These are phyloP conservation scores for Pichia sp. DNA, from an alignment of 1,139 yeast genomes.

Conservation along the genomic window DNA sequence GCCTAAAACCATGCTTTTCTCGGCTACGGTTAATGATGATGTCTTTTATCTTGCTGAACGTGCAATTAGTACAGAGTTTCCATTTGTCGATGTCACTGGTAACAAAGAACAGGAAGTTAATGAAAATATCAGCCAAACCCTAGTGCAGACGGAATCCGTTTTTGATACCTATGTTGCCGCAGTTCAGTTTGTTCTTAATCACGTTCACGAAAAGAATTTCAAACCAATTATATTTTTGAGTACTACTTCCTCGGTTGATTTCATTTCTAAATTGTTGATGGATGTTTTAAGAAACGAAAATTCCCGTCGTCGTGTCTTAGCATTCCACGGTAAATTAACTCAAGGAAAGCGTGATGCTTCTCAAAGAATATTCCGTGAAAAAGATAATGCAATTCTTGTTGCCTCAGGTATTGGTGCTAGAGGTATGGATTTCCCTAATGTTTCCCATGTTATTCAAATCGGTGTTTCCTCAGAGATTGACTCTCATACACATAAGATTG, in stretches of 20 bases:
- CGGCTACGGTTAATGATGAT: conserved; percentile 77
- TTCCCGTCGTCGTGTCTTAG: conserved; percentile 29
- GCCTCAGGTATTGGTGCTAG: conserved; percentile 95
- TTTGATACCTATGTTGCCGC: conserved; percentile 53
- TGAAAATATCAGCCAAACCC: conserved; percentile 68
- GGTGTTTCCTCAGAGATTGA: conserved; percentile 71
- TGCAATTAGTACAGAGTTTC: conserved; percentile 61
- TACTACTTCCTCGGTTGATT: conserved; percentile 66
- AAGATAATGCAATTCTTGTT: conserved; percentile 55
- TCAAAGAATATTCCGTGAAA: conserved; percentile 51
- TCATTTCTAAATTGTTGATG: conserved; percentile 37
- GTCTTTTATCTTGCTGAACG: conserved; percentile 63
- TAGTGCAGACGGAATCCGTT: conserved; percentile 46
- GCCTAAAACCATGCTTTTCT: conserved; percentile 66
- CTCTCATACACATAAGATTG: conserved; percentile 89
- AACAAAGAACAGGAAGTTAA: conserved; percentile 58
- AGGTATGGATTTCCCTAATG: conserved; percentile 91
- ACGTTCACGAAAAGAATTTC: conserved; percentile 38
- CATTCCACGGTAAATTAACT: conserved; percentile 65
- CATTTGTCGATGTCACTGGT: conserved; percentile 72
- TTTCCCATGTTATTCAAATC: conserved; percentile 75
- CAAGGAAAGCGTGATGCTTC: conserved; percentile 61
- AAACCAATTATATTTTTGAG: conserved; percentile 83
- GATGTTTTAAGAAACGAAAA: conserved; percentile 18
- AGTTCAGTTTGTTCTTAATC: conserved; percentile 42